These are phyloP conservation scores for Mycena galericulata DNA, from an alignment of 768 basidiomycete species.

Conservation along the genomic window DNA sequence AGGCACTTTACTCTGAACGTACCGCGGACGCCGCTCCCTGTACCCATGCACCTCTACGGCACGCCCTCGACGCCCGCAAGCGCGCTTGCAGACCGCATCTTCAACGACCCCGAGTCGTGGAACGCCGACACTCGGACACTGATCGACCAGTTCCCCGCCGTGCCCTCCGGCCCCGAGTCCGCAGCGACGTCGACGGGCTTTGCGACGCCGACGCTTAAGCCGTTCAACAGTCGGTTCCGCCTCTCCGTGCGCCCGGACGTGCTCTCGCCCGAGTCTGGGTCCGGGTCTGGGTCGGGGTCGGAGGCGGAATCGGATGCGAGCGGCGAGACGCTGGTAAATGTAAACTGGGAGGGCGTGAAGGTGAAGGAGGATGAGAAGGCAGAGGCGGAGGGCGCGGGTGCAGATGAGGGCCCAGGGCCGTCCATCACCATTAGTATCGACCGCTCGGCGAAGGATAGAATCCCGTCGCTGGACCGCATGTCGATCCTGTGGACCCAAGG, in stretches of 20 bases:
- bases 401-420: too few relatives aligned
- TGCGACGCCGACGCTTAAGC: not conserved
- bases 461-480: conserved; percentile 5
- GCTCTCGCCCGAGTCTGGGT: conserved; percentile 10
- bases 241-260: not conserved
- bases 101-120: conserved; percentile 28
- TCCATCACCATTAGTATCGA: conserved; percentile 3
- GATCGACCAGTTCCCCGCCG: conserved; percentile 20
- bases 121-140: conserved; percentile 2
- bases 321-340: not conserved
- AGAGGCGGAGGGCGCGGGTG: not conserved
- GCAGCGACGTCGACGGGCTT: too few relatives aligned
- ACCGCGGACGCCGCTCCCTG: conserved; percentile 1
- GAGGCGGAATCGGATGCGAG: not conserved
- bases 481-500: conserved; percentile 9
- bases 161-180: conserved; percentile 18
- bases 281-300: not conserved
- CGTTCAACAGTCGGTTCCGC: conserved; percentile 11
- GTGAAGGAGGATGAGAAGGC: not conserved
- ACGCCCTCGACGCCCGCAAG: conserved; percentile 14
- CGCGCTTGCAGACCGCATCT: conserved; percentile 23
- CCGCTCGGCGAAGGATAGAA: not conserved
- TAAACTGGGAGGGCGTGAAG: conserved; percentile 1
- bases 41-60: not conserved
- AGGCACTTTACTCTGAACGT: not conserved